Base-by-base conservation (phyloP, 495 filamentous ascomycete genomes). In the Apodospora peruviana region DNA sequence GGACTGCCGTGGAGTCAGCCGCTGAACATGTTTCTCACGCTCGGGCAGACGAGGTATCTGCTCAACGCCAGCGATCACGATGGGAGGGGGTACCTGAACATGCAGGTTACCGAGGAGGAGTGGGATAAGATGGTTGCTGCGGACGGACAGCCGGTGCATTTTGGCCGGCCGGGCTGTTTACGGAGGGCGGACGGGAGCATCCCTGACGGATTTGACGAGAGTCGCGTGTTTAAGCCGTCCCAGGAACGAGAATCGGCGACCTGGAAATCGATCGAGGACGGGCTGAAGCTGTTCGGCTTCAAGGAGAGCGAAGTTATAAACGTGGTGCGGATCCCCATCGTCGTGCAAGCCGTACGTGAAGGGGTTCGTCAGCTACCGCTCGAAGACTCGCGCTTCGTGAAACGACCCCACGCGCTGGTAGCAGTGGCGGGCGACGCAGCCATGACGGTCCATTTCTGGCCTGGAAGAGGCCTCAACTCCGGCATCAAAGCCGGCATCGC, bases 241-340 rank as follows among this genome's bases (percentile, higher is more conserved):
- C 54, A 61, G 38, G 49, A 65, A 32, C 50, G 66, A 22, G 49
- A 55, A 25, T 60, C 64, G 25, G 39, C 55, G 17, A 45, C 61
- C 3, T 69, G 66, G 66, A 59, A 61, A 37, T 63, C 64, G 11
- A 67, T 69, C 45, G 59, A 63, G 35, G 66, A 69, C 41, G 66
- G 66, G 0, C 47, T 69, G 35, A 69, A 69, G 56, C 57, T 69
- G 4, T 69, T 69, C 32, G 66, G 66, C 19, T 67, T 69, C 57
- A 67, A 65, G 40, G 66, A 69, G 32, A 58, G 48, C 9, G 66
- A 69, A 43, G 66, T 69, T n/a, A 67, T 65, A 53, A 69, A 69
- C 47, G 58, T 69, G 12, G 66, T 69, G 19, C 57, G 66, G 19
- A 69, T 69, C 17, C 66, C 66, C 25, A 69, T 69, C 25, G 66